These are phyloP conservation scores for Alliaria petiolata DNA, from an alignment of 345 rosid species.

Conservation along the genomic window DNA sequence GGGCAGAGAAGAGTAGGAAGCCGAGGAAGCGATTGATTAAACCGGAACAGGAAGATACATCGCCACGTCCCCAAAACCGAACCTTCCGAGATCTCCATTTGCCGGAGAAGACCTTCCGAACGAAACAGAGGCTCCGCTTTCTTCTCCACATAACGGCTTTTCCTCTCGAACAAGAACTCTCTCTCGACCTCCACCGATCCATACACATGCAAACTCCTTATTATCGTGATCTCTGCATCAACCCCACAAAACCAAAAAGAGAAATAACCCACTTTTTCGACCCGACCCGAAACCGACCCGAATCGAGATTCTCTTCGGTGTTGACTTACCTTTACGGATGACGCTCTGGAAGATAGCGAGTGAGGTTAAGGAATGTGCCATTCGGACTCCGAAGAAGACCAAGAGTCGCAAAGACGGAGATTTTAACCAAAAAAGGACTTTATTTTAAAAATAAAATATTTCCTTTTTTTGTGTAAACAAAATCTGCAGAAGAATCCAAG, in stretches of 20 bases:
- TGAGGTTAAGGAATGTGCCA: constrained; percentile 33
- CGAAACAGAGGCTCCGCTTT: constrained; percentile 26
- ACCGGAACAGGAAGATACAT: constrained; percentile 35
- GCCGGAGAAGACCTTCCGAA: too few species aligned
- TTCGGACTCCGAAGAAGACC: constrained; percentile 28
- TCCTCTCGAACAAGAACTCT: constrained; percentile 31
- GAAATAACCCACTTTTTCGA: not conserved
- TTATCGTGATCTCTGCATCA: constrained; percentile 32
- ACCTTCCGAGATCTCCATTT: constrained; percentile 30
- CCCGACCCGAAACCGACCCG: not conserved
- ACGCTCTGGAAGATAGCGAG: constrained; percentile 38
- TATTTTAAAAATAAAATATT: not conserved
- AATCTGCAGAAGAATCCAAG: constrained; percentile 34
- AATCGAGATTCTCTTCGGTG: not conserved
- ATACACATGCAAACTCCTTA: constrained; percentile 48
- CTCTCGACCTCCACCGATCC: constrained; percentile 35
- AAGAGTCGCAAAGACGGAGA: constrained; percentile 27
- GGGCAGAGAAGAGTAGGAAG: constrained; percentile 36
- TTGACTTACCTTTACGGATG: constrained; percentile 27
- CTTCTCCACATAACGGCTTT: constrained; percentile 30
- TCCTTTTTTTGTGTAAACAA: not conserved
- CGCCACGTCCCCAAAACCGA: constrained; percentile 31
- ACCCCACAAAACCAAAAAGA: not conserved
- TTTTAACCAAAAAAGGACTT: not conserved
- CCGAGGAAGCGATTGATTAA: constrained; percentile 17